Evolutionary conservation across 441 rosid genomes (phyloP).

Genomic region (Hura crepitans): DNA sequence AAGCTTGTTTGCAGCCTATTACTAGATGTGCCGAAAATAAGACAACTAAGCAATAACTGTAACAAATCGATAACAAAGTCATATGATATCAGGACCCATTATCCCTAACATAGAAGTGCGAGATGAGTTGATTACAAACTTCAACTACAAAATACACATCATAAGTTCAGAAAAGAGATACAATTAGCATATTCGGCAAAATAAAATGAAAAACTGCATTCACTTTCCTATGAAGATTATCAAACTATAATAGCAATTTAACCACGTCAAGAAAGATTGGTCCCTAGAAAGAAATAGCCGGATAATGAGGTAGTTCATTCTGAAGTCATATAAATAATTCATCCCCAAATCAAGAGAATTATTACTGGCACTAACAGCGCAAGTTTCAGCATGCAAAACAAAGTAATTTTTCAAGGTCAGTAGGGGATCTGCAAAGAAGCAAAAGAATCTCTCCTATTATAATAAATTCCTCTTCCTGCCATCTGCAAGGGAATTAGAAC

Average conservation of each 20-base stretch:
- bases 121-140: neutral
- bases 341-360: neutral
- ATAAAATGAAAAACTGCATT: neutral
- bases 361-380: neutral
- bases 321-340: neutral
- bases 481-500: neutral
- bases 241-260: neutral
- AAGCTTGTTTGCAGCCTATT: conserved; percentile 8
- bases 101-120: neutral
- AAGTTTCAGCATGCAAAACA: neutral
- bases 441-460: neutral
- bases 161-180: neutral
- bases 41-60: neutral
- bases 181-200: neutral
- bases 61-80: neutral
- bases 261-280: neutral
- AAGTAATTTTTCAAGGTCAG: neutral
- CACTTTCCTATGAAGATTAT: neutral
- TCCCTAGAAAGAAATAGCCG: no score
- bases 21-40: neutral
- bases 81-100: neutral
- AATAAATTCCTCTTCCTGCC: neutral
- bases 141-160: neutral
- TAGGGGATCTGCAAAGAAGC: neutral
- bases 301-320: neutral